Evolutionary conservation across 1,139 yeast genomes (phyloP).

Genomic region (Kazachstania sp.): DNA sequence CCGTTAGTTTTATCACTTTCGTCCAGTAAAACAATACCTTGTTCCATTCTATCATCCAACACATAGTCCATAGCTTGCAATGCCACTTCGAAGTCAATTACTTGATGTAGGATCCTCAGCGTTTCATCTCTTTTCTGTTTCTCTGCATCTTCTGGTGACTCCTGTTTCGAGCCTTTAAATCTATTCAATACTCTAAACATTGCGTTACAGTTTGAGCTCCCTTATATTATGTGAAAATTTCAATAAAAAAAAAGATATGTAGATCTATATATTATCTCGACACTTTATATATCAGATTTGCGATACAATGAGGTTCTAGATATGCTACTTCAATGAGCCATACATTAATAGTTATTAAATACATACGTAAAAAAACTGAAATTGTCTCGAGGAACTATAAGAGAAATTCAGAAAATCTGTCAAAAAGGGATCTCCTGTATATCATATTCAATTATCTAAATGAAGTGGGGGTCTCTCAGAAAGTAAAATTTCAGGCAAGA

Average conservation of each 20-base stretch:
- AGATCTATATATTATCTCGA: no score
- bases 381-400: no score
- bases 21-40: constrained; percentile 53
- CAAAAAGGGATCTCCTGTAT: not conserved
- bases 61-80: constrained; percentile 86
- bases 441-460: no score
- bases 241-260: no score
- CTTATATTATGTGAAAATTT: no score
- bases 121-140: constrained; percentile 1
- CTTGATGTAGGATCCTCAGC: constrained; percentile 34
- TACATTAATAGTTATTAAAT: no score
- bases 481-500: not conserved
- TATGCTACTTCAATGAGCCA: no score
- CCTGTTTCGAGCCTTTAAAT: constrained; percentile 1
- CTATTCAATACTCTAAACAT: constrained; percentile 6
- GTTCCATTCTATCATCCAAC: constrained; percentile 71
- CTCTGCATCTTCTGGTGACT: not conserved
- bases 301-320: no score
- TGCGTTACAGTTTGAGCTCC: no score
- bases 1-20: constrained; percentile 29
- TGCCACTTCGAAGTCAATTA: constrained; percentile 58
- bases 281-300: no score
- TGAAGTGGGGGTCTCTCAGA: not conserved
- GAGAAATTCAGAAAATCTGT: not conserved
- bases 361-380: no score